These are phyloP conservation scores for Heterobasidion irregulare DNA, from an alignment of 1,284 basidiomycete genomes.

Conservation along the genomic window DNA sequence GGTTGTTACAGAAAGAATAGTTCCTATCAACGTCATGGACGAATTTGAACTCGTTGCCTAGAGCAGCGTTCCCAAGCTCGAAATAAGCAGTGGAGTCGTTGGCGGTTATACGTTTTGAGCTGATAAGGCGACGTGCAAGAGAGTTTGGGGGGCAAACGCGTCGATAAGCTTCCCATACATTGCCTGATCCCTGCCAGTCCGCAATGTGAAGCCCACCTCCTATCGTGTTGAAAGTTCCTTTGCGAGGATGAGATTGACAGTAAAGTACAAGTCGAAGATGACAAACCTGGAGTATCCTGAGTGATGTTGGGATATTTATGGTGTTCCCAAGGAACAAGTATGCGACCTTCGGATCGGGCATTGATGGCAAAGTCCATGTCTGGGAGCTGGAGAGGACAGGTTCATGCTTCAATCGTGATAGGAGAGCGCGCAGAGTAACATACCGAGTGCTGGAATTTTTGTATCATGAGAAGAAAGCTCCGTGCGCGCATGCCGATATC, in stretches of 20 bases:
- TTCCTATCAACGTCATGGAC: conserved; percentile 46
- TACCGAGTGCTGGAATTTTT: conserved; percentile 63
- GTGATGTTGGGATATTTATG: conserved; percentile 63
- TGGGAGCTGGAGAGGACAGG: conserved; percentile 50
- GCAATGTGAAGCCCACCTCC: conserved; percentile 65
- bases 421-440: conserved; percentile 12
- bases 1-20: conserved; percentile 73
- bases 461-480: conserved; percentile 70
- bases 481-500: conserved; percentile 73
- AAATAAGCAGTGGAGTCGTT: conserved; percentile 20
- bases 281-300: conserved; percentile 43
- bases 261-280: background rate
- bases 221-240: conserved; percentile 53
- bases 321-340: conserved; percentile 86
- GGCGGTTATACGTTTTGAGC: conserved; percentile 51
- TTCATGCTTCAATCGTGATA: background rate
- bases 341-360: conserved; percentile 84
- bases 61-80: conserved; percentile 10
- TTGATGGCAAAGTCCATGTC: conserved; percentile 92
- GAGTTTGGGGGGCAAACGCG: conserved; percentile 81
- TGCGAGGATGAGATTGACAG: conserved; percentile 9
- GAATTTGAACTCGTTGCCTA: conserved; percentile 56
- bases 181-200: conserved; percentile 80
- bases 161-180: conserved; percentile 87
- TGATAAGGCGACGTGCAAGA: conserved; percentile 75